Evolutionary conservation across 2,329 filamentous ascomycete genomes (phyloP).

Genomic region (Coniochaeta pulveracea): DNA sequence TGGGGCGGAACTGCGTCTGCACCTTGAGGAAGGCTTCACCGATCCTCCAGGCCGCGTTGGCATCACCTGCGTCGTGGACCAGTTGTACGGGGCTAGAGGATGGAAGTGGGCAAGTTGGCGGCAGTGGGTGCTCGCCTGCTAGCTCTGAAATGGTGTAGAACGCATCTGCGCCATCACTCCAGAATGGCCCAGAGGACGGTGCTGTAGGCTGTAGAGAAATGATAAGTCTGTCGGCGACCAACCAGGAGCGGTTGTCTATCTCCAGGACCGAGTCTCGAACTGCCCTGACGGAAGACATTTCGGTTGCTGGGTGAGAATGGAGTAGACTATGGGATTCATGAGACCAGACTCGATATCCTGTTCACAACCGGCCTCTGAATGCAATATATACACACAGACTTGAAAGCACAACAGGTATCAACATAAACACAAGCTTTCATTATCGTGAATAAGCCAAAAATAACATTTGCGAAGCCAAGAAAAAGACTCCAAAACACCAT

Average conservation of each 20-base stretch:
- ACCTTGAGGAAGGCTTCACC: background rate
- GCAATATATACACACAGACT: too few species aligned
- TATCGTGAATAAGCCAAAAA: too few species aligned
- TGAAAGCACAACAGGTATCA: too few species aligned
- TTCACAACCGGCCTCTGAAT: too few species aligned
- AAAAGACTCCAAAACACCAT: too few species aligned
- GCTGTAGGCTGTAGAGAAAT: background rate
- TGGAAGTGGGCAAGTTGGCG: background rate
- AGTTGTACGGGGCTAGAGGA: background rate
- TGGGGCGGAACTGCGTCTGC: background rate
- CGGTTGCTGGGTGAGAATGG: too few species aligned
- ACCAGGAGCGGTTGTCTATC: background rate
- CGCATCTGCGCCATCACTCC: background rate
- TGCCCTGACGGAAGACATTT: too few species aligned
- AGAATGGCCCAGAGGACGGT: background rate
- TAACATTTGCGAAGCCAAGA: too few species aligned
- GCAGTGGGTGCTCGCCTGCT: too few species aligned
- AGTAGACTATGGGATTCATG: too few species aligned
- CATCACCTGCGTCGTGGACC: background rate
- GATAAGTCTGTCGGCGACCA: background rate
- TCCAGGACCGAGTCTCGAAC: background rate
- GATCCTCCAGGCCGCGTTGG: background rate
- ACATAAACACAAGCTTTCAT: too few species aligned
- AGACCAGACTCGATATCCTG: too few species aligned
- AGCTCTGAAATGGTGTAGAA: background rate